Conservation (phyloP, 192 early-diverging fungal genomes). For the Coemansia sp. region DNA sequence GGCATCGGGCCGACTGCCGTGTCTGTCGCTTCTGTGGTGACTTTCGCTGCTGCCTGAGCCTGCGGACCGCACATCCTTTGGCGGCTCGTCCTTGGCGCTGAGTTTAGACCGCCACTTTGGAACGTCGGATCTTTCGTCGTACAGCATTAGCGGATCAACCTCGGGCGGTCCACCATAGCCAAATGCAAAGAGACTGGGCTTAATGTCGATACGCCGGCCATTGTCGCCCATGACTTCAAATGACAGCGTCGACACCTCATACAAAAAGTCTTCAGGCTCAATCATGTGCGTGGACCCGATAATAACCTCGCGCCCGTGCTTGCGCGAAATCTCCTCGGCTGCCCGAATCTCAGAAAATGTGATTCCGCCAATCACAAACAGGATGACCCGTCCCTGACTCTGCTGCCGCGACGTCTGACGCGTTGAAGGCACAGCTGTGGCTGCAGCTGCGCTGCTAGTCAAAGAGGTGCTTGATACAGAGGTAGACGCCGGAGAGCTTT, state of each 20-base stretch:
- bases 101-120: conserved; percentile 24
- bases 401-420: conserved; percentile 7
- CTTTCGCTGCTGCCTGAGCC: background rate
- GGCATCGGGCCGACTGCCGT: background rate
- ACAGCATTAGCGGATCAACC: conserved; percentile 37
- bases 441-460: conserved; percentile 6
- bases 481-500: conserved; percentile 36
- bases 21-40: background rate
- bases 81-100: conserved; percentile 6
- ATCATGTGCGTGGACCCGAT: conserved; percentile 49
- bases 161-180: conserved; percentile 47
- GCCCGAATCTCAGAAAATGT: conserved; percentile 53
- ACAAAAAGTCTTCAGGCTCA: conserved; percentile 46
- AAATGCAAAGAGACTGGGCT: conserved; percentile 38
- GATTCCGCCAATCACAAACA: conserved; percentile 54
- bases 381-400: conserved; percentile 33
- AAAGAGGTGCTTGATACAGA: conserved; percentile 11
- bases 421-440: conserved; percentile 10
- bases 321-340: conserved; percentile 44
- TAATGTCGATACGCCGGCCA: conserved; percentile 32
- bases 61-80: background rate
- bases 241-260: conserved; percentile 45
- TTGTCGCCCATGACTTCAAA: conserved; percentile 41
- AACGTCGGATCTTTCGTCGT: conserved; percentile 29
- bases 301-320: conserved; percentile 49